A percentile compares a stretch with the other conserved stretches of the same genome.
phyloP scores from a whole-genome alignment of 352 stramenopile genomes.

The Pythium dissotocum region DNA sequence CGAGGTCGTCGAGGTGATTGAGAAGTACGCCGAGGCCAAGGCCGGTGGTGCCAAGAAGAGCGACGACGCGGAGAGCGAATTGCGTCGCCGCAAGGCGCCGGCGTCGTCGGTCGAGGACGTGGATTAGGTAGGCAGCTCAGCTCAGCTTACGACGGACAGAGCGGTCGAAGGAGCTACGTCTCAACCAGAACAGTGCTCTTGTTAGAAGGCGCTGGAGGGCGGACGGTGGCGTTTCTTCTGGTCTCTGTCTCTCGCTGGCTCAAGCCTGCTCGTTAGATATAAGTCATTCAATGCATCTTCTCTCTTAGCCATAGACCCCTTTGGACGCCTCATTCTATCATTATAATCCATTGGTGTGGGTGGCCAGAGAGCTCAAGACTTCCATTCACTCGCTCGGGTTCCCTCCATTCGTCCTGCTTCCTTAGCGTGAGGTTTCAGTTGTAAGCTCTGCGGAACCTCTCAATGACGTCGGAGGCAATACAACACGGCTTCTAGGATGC shows the following conservation, averaged over 20 bases:
- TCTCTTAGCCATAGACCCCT: background rate
- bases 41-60: conserved; percentile 2
- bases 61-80: conserved; percentile 33
- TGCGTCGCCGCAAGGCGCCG: conserved; percentile 58
- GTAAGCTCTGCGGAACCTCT: too few relatives aligned
- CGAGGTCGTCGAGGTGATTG: conserved; percentile 67
- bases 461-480: too few relatives aligned
- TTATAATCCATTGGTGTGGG: too few relatives aligned
- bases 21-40: conserved; percentile 29
- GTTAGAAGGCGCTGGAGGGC: background rate
- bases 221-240: too few relatives aligned
- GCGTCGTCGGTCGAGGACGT: conserved; percentile 70
- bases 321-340: background rate
- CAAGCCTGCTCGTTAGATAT: background rate
- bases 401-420: too few relatives aligned
- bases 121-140: conserved; percentile 39
- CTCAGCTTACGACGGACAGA: background rate
- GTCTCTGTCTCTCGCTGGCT: background rate
- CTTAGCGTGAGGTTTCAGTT: too few relatives aligned
- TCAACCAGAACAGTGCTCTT: background rate
- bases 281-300: conserved; percentile 5
- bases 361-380: too few relatives aligned
- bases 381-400: too few relatives aligned
- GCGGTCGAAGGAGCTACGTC: background rate
- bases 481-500: too few relatives aligned